These are phyloP conservation scores for Cyberlindnera euphorbiiphila DNA, from an alignment of 805 yeast species.

Conservation along the genomic window DNA sequence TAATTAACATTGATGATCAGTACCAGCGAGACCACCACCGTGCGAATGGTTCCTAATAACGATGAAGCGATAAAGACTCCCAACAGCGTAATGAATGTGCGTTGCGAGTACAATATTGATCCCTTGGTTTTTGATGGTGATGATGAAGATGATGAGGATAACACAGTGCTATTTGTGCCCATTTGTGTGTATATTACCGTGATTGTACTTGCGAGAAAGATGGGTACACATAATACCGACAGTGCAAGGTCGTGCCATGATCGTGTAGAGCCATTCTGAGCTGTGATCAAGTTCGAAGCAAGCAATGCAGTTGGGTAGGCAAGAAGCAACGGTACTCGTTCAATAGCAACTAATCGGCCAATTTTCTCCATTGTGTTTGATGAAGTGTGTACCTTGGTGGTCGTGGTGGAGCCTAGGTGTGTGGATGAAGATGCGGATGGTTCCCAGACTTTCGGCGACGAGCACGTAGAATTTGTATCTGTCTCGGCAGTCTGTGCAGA, in stretches of 20 bases:
- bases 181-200: constrained; percentile 13
- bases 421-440: too few relatives aligned
- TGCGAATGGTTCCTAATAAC: constrained; percentile 24
- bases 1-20: constrained; percentile 17
- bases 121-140: not conserved
- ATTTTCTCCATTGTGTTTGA: not conserved
- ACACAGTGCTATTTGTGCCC: not conserved
- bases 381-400: constrained; percentile 1
- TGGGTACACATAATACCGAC: constrained; percentile 13
- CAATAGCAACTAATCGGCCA: constrained; percentile 27
- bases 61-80: constrained; percentile 16
- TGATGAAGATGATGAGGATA: not conserved
- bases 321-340: constrained; percentile 24
- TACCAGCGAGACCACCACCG: constrained; percentile 20
- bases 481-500: too few relatives aligned
- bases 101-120: constrained; percentile 1
- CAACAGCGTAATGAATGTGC: constrained; percentile 7
- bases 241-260: constrained; percentile 4
- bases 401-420: too few relatives aligned
- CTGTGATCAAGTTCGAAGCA: constrained; percentile 20
- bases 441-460: too few relatives aligned
- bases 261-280: constrained; percentile 1
- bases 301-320: constrained; percentile 27
- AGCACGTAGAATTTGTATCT: too few relatives aligned
- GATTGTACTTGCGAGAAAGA: constrained; percentile 15